Evolutionary conservation across 345 rosid genomes (phyloP).

Genomic region (Gossypium australe): DNA sequence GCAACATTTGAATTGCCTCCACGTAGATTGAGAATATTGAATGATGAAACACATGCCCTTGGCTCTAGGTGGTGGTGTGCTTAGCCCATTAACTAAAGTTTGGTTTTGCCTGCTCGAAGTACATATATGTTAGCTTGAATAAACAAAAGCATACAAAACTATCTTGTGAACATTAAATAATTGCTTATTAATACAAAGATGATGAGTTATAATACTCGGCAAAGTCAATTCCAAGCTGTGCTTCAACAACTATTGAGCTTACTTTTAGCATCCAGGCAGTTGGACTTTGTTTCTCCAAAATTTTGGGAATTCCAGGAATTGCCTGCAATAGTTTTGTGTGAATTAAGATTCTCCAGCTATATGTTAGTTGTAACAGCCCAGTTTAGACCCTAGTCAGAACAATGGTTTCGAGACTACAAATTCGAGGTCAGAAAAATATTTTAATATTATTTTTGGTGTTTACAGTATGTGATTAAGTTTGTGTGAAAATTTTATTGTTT

Average conservation of each 20-base stretch:
- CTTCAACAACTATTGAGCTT: conserved; percentile 68
- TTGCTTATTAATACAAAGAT: conserved; percentile 46
- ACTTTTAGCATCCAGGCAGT: conserved; percentile 89
- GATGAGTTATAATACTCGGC: conserved; percentile 56
- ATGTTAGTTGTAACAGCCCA: too few species aligned
- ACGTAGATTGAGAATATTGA: conserved; percentile 38
- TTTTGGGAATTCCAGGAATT: conserved; percentile 54
- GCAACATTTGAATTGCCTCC: conserved; percentile 59
- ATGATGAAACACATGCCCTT: conserved; percentile 42
- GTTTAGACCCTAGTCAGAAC: too few species aligned
- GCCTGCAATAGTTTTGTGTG: conserved; percentile 22
- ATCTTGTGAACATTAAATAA: conserved; percentile 5
- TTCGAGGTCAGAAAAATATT: too few species aligned
- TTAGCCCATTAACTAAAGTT: conserved; percentile 37
- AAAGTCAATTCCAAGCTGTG: conserved; percentile 58
- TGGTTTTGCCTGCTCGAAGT: conserved; percentile 43
- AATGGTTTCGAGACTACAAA: too few species aligned
- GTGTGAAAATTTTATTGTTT: too few species aligned
- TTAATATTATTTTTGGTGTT: too few species aligned
- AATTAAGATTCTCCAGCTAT: background rate
- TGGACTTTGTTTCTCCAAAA: conserved; percentile 66
- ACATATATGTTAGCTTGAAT: background rate
- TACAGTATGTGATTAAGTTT: too few species aligned
- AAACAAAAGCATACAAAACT: background rate
- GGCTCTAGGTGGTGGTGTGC: conserved; percentile 41